Evolutionary conservation across 148 eudicot species (phyloP).

Genomic region (Spergularia bocconei): DNA sequence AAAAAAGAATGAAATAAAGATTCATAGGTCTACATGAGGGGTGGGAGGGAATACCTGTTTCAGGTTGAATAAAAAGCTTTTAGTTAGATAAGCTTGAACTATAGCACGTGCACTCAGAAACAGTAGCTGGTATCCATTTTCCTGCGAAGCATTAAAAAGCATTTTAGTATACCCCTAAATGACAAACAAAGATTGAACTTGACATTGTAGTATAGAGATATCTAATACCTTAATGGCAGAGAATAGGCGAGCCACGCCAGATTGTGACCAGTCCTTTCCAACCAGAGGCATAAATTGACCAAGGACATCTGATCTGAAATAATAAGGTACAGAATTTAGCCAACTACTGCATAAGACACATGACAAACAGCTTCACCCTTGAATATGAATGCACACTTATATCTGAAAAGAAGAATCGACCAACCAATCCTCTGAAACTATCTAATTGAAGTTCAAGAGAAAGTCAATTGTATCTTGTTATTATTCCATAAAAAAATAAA

Average conservation of each 20-base stretch:
- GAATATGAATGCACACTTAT: neutral
- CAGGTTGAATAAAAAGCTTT: slow-evolving; percentile 78
- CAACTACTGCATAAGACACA: slow-evolving; percentile 1
- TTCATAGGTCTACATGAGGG: too few species aligned
- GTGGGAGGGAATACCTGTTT: slow-evolving; percentile 61
- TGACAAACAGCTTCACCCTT: neutral
- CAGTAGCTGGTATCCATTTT: slow-evolving; percentile 93
- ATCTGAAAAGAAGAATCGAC: neutral
- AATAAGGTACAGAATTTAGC: slow-evolving; percentile 1
- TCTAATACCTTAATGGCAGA: slow-evolving; percentile 84
- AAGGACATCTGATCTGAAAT: slow-evolving; percentile 94
- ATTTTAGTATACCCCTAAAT: slow-evolving; percentile 14
- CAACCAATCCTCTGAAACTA: neutral
- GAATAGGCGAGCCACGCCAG: slow-evolving; percentile 94
- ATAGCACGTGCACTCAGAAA: slow-evolving; percentile 98
- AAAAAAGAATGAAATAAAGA: neutral
- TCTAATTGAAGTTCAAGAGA: neutral
- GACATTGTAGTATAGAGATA: neutral
- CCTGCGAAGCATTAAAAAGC: slow-evolving; percentile 46
- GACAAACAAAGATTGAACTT: slow-evolving; percentile 5
- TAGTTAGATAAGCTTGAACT: slow-evolving; percentile 95
- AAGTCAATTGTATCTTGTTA: too few species aligned
- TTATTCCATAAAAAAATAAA: too few species aligned
- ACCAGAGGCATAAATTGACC: slow-evolving; percentile 99
- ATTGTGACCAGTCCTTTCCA: slow-evolving; percentile 98